Evolutionary conservation across 2,329 filamentous ascomycete genomes (phyloP).

Genomic region (Trichoderma sp.): DNA sequence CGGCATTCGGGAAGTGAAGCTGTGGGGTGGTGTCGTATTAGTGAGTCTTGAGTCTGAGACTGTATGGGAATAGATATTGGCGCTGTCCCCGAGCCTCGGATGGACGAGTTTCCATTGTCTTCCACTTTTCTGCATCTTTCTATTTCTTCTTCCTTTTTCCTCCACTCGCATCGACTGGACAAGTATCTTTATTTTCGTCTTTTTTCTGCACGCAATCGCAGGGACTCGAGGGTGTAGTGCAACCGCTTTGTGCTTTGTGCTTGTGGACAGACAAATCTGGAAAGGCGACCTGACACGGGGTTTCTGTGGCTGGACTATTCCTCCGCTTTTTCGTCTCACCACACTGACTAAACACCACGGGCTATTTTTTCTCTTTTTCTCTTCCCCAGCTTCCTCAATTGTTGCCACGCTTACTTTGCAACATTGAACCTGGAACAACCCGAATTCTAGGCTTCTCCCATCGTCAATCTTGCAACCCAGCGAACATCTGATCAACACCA

Average conservation of each 20-base stretch:
- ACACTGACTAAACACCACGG: not conserved
- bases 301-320: not conserved
- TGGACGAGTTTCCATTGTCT: not conserved
- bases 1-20: conserved; percentile 14
- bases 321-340: conserved; percentile 2
- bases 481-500: not conserved
- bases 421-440: not conserved
- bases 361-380: not conserved
- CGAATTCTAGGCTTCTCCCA: not conserved
- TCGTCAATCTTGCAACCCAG: not conserved
- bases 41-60: not conserved
- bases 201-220: not conserved
- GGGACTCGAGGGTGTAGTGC: not conserved
- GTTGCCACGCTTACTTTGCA: conserved; percentile 1
- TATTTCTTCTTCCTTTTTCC: conserved; percentile 8
- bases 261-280: not conserved
- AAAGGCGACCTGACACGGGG: not conserved
- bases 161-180: not conserved
- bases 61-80: not conserved
- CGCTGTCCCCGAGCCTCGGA: not conserved
- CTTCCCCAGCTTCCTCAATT: not conserved
- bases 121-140: conserved; percentile 30
- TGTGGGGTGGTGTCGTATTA: not conserved
- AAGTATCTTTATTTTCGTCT: too few species aligned
- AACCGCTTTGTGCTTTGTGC: not conserved